Percentiles rank a stretch among this genome's conserved stretches.
phyloP scores from a whole-genome alignment of 345 rosid species.

The Eucalyptus pauciflora region DNA sequence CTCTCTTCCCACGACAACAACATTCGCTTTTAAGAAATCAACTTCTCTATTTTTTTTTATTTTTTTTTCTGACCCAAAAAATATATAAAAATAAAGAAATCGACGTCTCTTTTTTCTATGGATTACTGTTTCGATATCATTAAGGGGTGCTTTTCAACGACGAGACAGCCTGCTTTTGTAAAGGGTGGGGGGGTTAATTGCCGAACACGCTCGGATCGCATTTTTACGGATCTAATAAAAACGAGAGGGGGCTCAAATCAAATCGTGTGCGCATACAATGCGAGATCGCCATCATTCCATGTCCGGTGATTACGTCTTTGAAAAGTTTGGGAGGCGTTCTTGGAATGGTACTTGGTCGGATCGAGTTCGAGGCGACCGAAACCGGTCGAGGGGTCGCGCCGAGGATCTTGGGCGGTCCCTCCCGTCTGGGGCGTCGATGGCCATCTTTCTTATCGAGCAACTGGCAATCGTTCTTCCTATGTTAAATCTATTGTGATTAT shows the following conservation, averaged over 20 bases:
- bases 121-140: neutral
- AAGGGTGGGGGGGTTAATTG: neutral
- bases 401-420: neutral
- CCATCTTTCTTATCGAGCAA: neutral
- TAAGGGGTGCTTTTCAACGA: neutral
- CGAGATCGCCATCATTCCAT: neutral
- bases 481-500: no score
- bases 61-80: no score
- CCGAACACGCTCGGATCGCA: neutral
- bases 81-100: no score
- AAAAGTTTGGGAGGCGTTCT: neutral
- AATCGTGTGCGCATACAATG: neutral
- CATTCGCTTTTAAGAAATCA: neutral
- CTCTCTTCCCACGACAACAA: neutral
- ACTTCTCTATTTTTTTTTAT: neutral
- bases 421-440: neutral
- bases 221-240: neutral
- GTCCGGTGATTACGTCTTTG: neutral
- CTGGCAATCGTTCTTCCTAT: neutral
- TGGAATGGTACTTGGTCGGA: neutral
- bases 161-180: neutral
- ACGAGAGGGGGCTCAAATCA: neutral
- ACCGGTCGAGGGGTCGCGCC: neutral
- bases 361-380: neutral
- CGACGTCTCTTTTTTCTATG: neutral